These are phyloP conservation scores for Sicyos baderoa DNA, from an alignment of 306 rosid species.

Conservation along the genomic window DNA sequence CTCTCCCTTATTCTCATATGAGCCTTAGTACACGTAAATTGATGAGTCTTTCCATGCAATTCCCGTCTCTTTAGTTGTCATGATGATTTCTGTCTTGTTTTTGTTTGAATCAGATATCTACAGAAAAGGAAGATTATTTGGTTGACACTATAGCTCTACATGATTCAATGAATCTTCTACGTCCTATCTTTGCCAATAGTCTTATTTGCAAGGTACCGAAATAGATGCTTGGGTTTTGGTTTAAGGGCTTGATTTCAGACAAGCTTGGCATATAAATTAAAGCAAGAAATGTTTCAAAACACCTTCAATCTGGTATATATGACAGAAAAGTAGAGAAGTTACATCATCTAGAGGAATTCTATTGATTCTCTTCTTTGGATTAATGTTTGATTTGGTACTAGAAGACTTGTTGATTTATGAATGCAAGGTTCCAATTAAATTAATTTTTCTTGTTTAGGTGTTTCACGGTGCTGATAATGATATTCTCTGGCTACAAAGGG, in stretches of 20 bases:
- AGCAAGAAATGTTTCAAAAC: background rate
- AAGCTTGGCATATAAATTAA: background rate
- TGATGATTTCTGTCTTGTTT: background rate
- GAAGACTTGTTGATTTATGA: background rate
- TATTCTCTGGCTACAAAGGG: conserved; percentile 84
- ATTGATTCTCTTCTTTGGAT: background rate
- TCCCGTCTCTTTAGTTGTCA: background rate
- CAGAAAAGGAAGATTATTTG: conserved; percentile 69
- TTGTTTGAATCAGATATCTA: conserved; percentile 52
- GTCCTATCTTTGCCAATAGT: conserved; percentile 62
- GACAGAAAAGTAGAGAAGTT: background rate
- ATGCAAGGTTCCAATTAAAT: background rate
- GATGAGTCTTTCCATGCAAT: background rate
- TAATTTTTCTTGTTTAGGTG: conserved; percentile 46
- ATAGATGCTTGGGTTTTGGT: conserved; percentile 20
- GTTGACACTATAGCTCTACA: conserved; percentile 79
- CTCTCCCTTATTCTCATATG: background rate
- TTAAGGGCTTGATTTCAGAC: background rate
- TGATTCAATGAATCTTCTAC: conserved; percentile 59
- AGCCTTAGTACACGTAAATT: background rate
- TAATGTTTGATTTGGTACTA: background rate
- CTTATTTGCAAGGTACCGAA: conserved; percentile 68
- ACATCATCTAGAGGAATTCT: background rate
- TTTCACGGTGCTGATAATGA: conserved; percentile 97
- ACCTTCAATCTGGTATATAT: background rate